Base-by-base conservation (phyloP, 768 basidiomycete species). In the Hygrophorus pudorinus region DNA sequence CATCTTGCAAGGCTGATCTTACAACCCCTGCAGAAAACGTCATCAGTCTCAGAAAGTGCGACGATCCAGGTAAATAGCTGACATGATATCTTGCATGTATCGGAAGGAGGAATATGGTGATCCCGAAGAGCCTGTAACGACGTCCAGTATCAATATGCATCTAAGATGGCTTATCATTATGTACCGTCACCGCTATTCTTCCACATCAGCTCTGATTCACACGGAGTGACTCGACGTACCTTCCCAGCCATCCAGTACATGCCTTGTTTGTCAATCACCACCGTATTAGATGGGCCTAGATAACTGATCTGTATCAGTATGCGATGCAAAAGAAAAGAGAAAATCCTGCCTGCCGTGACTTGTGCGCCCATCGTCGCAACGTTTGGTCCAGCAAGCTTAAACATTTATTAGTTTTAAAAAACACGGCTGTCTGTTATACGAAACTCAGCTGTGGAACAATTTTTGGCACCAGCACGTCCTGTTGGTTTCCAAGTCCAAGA, bases 141-240 rank as follows among this genome's bases (percentile, higher is more conserved):
- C 17, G 29, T 16, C 10, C 17, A n/a, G 4, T 20, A 38, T 5
- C 28, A 12, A 12, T 38, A 5, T 12, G 2, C 2, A n/a, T 8
- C 16, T 20, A 16, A 13, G 13, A 16, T 12, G 13, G 35, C 11
- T 27, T 20, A 24, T 29, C 12, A 6, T 27, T 16, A 53, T 64
- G 42, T 53, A 77, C 91, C 93, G 62, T 96, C 93, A 9, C 93
- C 93, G 5, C 89, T 91, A 51, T 81, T 87, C 63, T 97, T 97
- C 87, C 88, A 98, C 78, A 37, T 35, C 47, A 45, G 12, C 41
- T 20, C 45, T 4, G 27, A 41, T n/a, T 21, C 7, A 42, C 11
- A 33, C 11, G 32, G 17, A 38, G 4, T 27, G 8, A 20, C 21
- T 14, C 10, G 33, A 30, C 52, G 32, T 55, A 76, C 82, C 70